phyloP scores from a whole-genome alignment of 805 yeast genomes.

The Wickerhamomyces strasburgensis region DNA sequence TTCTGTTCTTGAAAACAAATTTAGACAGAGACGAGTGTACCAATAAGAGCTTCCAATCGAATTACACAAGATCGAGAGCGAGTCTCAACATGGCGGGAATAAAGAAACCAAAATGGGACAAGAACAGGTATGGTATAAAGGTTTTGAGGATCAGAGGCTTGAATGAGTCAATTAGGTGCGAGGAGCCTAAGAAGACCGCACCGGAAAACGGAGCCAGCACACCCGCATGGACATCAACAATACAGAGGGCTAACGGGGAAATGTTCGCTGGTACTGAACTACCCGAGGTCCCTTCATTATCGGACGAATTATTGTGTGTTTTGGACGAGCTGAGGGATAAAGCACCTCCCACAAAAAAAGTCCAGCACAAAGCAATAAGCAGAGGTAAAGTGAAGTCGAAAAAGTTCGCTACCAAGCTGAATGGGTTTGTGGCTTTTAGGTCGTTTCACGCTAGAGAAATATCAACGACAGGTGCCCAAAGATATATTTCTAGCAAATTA shows the following conservation, averaged over 20 bases:
- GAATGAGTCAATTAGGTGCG: no score
- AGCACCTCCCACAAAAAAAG: not conserved
- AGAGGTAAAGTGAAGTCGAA: slow-evolving; percentile 6
- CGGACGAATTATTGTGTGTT: not conserved
- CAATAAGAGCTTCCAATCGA: no score
- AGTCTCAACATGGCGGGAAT: no score
- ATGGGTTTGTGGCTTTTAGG: slow-evolving; percentile 31
- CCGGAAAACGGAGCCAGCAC: not conserved
- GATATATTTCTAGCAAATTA: slow-evolving; percentile 23
- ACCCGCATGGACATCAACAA: not conserved
- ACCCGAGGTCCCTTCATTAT: slow-evolving; percentile 3
- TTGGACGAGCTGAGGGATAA: slow-evolving; percentile 1
- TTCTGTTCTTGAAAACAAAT: no score
- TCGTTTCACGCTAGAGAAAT: slow-evolving; percentile 27
- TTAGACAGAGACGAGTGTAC: no score
- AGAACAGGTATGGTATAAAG: not conserved
- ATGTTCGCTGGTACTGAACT: slow-evolving; percentile 1
- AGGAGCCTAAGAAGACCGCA: not conserved
- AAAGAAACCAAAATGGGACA: not conserved
- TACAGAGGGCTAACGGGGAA: not conserved
- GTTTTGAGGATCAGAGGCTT: slow-evolving; percentile 1
- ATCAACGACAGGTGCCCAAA: slow-evolving; percentile 19
- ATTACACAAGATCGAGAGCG: no score
- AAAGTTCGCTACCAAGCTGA: no score
- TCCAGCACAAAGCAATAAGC: not conserved